Evolutionary conservation across 176 grass and related monocot genomes (phyloP), one percentile per base, ranked within the genome.

Genomic region (Oryza rufipogon): DNA sequence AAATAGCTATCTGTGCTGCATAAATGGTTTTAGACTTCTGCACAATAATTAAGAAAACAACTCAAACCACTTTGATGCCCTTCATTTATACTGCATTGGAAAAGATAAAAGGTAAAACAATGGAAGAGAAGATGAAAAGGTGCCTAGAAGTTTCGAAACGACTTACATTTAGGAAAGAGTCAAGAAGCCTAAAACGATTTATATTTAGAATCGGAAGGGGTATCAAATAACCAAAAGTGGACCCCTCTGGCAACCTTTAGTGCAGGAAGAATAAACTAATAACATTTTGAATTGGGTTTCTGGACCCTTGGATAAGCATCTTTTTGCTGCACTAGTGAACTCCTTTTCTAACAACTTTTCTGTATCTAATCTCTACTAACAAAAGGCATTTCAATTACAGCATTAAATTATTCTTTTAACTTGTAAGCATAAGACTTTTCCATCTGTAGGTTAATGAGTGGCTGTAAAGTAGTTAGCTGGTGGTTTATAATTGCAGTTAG

Each of bases 201-300:
- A 16, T 51, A 51, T 51, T 15, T 51, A 11, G 48, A 49, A 51
- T 51, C 11, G 0, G 3, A 51, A 51, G 48, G 48, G 7, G 13
- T 22, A 54, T 66, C 25, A 49, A 48, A 39, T 45, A 66, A n/a
- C 3, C 66, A 64, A 7, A 38, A 22, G 52, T 20, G 23, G 47
- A 33, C 14, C 8, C 16, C 25, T 70, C 47, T 60, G 11, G n/a
- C 16, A 70, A 69, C 7, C 1, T 81, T 34, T 52, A 42, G 12
- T 73, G 12, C 44, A 69, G 78, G 73, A 67, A 26, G 1, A 77
- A 48, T 70, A 74, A 73, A 71, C 14, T 66, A 72, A 70, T 23
- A 81, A 58, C 4, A 8, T 44, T 68, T 67, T 85, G 16, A 54
- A 45, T 67, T 76, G 17, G 58, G 23, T 72, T 75, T 13, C n/a